phyloP scores from a whole-genome alignment of 192 early-diverging fungal species.

The Umbelopsis ramanniana region DNA sequence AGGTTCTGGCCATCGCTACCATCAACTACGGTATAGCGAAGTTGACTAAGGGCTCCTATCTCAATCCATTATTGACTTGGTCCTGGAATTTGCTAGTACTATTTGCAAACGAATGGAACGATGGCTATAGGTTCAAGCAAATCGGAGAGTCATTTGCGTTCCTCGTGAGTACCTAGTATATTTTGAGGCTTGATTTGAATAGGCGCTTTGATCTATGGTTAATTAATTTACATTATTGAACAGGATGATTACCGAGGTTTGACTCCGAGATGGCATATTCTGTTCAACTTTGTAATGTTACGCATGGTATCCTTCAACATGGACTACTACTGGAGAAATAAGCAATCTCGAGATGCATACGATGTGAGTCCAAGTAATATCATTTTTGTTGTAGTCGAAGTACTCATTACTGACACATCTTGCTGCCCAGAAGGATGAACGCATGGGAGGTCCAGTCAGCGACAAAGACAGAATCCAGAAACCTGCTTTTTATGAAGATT shows the following conservation, averaged over 20 bases:
- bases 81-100: conserved; percentile 78
- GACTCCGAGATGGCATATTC: conserved; percentile 82
- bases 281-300: conserved; percentile 89
- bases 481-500: conserved; percentile 65
- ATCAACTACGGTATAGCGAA: conserved; percentile 73
- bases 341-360: conserved; percentile 29
- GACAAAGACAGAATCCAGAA: conserved; percentile 65
- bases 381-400: background rate
- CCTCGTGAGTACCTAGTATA: background rate
- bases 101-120: conserved; percentile 77
- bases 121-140: conserved; percentile 71
- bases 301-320: conserved; percentile 91
- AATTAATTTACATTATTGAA: background rate
- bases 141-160: conserved; percentile 21
- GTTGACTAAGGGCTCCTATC: conserved; percentile 47
- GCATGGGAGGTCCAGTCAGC: conserved; percentile 25
- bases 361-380: background rate
- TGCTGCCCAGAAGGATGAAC: conserved; percentile 43
- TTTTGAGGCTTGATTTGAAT: background rate
- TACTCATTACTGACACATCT: background rate
- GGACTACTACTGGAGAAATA: conserved; percentile 86
- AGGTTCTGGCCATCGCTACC: conserved; percentile 67
- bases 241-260: conserved; percentile 74
- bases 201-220: background rate
- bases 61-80: conserved; percentile 79